Conservation (phyloP, 148 eudicot genomes). For the Nepenthes mirabilis region DNA sequence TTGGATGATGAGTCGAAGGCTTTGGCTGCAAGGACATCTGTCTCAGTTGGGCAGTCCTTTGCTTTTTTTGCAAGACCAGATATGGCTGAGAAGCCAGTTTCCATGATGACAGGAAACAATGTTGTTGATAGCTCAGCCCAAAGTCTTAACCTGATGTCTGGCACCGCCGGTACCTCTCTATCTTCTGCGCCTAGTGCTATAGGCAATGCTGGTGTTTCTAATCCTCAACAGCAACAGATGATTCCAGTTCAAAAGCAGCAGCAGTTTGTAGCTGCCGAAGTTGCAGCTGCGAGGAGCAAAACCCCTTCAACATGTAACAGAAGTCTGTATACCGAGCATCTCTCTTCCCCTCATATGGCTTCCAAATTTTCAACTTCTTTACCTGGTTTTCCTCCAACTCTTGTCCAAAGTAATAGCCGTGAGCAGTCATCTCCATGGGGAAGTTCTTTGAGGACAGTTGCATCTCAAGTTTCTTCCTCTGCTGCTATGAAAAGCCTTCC, state of each 20-base stretch:
- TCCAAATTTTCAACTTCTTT: conserved; percentile 45
- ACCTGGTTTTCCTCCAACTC: conserved; percentile 33
- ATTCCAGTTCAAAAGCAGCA: conserved; percentile 27
- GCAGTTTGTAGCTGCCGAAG: conserved; percentile 11
- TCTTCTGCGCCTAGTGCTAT: conserved; percentile 22
- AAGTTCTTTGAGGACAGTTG: conserved; percentile 29
- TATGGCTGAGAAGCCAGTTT: conserved; percentile 30
- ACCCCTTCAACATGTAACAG: conserved; percentile 41
- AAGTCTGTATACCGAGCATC: conserved; percentile 45
- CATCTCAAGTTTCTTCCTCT: conserved; percentile 37
- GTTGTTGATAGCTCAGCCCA: conserved; percentile 68
- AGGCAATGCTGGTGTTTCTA: conserved; percentile 18
- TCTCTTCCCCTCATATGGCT: conserved; percentile 32
- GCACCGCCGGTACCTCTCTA: conserved; percentile 29
- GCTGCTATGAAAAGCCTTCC: conserved; percentile 38
- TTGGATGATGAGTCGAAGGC: conserved; percentile 47
- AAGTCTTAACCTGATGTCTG: conserved; percentile 36
- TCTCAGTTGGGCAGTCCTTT: conserved; percentile 64
- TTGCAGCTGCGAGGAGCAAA: conserved; percentile 35
- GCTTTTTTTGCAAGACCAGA: conserved; percentile 76
- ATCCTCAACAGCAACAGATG: conserved; percentile 35
- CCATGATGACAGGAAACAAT: conserved; percentile 21
- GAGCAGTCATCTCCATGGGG: conserved; percentile 77
- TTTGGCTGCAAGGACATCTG: conserved; percentile 13
- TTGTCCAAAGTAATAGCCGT: conserved; percentile 38